phyloP scores from a whole-genome alignment of 805 yeast genomes.

The Saccharomycopsis babjevae region DNA sequence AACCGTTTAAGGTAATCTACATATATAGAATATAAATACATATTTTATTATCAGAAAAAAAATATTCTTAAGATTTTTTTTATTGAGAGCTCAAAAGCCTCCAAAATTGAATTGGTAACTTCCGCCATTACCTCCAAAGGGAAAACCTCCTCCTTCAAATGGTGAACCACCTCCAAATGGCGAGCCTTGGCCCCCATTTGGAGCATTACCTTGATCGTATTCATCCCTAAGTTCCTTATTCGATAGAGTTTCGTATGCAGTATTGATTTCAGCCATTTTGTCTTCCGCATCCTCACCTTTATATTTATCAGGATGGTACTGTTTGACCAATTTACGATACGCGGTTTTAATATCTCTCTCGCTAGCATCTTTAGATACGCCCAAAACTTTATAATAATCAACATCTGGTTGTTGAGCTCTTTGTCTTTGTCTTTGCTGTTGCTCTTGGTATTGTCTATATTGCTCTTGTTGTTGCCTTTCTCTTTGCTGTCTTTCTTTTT shows the following conservation, averaged over 20 bases:
- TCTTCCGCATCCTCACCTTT: slow-evolving; percentile 64
- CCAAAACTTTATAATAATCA: slow-evolving; percentile 76
- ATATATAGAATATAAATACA: not conserved
- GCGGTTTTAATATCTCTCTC: slow-evolving; percentile 70
- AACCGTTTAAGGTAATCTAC: no score
- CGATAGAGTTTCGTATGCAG: slow-evolving; percentile 80
- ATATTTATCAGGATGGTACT: slow-evolving; percentile 89
- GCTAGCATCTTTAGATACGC: slow-evolving; percentile 55
- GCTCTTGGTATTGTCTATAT: slow-evolving; percentile 29
- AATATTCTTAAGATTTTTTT: not conserved
- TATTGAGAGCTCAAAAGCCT: not conserved
- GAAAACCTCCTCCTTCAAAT: slow-evolving; percentile 14
- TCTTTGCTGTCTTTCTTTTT: slow-evolving; percentile 34
- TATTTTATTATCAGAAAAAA: not conserved
- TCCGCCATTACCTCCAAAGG: slow-evolving; percentile 1
- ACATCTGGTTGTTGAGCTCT: slow-evolving; percentile 31
- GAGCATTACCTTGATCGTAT: slow-evolving; percentile 57
- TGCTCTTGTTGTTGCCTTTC: slow-evolving; percentile 40
- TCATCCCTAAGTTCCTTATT: slow-evolving; percentile 51
- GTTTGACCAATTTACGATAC: slow-evolving; percentile 64
- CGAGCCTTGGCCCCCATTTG: slow-evolving; percentile 29
- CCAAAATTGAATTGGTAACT: not conserved
- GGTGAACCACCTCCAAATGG: slow-evolving; percentile 6
- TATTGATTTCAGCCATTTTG: slow-evolving; percentile 86
- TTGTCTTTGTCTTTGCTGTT: slow-evolving; percentile 29